Percentiles rank a stretch among this genome's conserved stretches.
Conservation (phyloP, 1,284 basidiomycete species). For the Sanghuangporus sanghuang region DNA sequence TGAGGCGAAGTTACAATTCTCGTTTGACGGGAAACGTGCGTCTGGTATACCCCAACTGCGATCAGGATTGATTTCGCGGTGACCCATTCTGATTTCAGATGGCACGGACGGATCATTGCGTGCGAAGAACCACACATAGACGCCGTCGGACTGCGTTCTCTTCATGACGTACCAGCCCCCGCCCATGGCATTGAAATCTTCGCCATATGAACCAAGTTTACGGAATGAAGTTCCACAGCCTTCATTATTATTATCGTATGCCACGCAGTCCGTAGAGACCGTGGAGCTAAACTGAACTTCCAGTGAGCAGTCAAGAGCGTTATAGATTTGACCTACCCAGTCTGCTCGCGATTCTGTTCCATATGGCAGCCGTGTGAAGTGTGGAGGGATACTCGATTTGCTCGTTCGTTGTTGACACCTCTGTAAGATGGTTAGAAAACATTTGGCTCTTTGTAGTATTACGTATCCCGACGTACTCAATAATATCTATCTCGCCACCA, state of each 20-base stretch:
- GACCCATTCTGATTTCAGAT: slow-evolving; percentile 23
- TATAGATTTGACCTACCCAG: slow-evolving; percentile 21
- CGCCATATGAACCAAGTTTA: slow-evolving; percentile 25
- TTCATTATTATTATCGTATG: slow-evolving; percentile 29
- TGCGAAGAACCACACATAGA: slow-evolving; percentile 29
- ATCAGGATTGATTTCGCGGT: slow-evolving; percentile 21
- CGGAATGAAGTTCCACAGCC: slow-evolving; percentile 34
- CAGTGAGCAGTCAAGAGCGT: not conserved
- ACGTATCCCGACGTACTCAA: slow-evolving; percentile 1
- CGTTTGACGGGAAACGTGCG: slow-evolving; percentile 26
- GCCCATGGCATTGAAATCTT: slow-evolving; percentile 26
- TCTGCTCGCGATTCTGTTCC: slow-evolving; percentile 17
- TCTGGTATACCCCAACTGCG: slow-evolving; percentile 25
- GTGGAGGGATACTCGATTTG: slow-evolving; percentile 29
- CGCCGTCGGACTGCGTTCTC: slow-evolving; percentile 22
- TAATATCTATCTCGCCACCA: slow-evolving; percentile 24
- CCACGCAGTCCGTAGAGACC: slow-evolving; percentile 29
- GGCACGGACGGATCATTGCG: slow-evolving; percentile 24
- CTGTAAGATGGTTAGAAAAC: not conserved
- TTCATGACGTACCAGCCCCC: slow-evolving; percentile 28
- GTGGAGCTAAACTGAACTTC: not conserved
- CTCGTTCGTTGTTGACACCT: slow-evolving; percentile 19
- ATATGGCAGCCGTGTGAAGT: slow-evolving; percentile 26
- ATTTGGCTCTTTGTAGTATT: not conserved
- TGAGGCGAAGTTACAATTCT: slow-evolving; percentile 21